phyloP scores from a whole-genome alignment of 805 yeast species.

The Cyberlindnera euphorbiiphila region DNA sequence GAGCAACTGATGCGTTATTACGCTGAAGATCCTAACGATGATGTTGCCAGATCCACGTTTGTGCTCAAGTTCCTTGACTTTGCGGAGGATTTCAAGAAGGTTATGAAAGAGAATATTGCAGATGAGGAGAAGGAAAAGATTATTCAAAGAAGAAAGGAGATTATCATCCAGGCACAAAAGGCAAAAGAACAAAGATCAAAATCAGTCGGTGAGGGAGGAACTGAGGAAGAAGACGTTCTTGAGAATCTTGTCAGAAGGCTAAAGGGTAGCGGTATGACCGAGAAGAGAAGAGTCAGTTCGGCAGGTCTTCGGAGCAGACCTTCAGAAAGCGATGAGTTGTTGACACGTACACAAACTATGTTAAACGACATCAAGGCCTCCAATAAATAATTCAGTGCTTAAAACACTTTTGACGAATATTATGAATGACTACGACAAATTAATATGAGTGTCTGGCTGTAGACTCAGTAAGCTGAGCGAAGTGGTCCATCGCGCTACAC shows the following conservation, averaged over 20 bases:
- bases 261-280: constrained; percentile 67
- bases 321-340: constrained; percentile 16
- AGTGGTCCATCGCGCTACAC: too few relatives aligned
- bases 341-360: constrained; percentile 27
- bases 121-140: constrained; percentile 78
- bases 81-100: constrained; percentile 72
- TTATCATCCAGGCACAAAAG: constrained; percentile 33
- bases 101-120: constrained; percentile 71
- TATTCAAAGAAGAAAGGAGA: constrained; percentile 70
- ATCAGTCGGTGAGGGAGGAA: constrained; percentile 18
- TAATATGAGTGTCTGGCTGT: neutral
- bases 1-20: constrained; percentile 71
- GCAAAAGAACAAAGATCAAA: constrained; percentile 15
- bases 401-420: constrained; percentile 1
- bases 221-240: constrained; percentile 46
- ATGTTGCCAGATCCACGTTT: constrained; percentile 61
- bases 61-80: constrained; percentile 79
- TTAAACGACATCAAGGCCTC: constrained; percentile 25
- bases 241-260: constrained; percentile 81
- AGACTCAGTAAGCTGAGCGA: neutral
- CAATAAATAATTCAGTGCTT: neutral
- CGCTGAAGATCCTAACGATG: constrained; percentile 85
- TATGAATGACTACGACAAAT: neutral
- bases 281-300: constrained; percentile 24
- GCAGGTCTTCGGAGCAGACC: constrained; percentile 10